Percentiles rank a stretch among this genome's conserved stretches.
These are phyloP conservation scores for Skeletonema costatum DNA, from an alignment of 108 stramenopile species.

Conservation along the genomic window DNA sequence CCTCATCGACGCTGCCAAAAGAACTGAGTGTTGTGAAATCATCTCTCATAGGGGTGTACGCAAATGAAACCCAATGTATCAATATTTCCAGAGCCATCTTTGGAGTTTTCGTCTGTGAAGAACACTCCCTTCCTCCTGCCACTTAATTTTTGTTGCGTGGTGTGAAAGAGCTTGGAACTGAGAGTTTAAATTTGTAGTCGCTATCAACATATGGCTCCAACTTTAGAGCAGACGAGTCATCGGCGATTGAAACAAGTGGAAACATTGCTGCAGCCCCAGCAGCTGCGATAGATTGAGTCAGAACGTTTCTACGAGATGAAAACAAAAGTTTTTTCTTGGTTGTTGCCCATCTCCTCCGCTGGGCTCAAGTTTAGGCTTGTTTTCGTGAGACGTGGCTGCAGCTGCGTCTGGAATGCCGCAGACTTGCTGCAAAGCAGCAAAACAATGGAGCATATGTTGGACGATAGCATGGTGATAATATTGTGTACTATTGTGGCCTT, in stretches of 20 bases:
- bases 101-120: constrained; percentile 42
- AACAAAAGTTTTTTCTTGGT: neutral
- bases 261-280: neutral
- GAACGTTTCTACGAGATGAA: neutral
- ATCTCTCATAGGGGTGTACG: constrained; percentile 81
- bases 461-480: neutral
- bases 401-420: neutral
- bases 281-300: neutral
- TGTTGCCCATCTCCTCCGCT: neutral
- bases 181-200: constrained; percentile 57
- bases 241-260: neutral
- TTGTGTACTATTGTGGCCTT: neutral
- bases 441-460: neutral
- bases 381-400: neutral
- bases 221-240: neutral
- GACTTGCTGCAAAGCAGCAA: neutral
- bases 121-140: constrained; percentile 71
- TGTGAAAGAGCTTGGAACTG: constrained; percentile 60
- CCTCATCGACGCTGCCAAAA: constrained; percentile 78
- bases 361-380: neutral
- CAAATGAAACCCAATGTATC: constrained; percentile 64
- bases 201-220: constrained; percentile 50
- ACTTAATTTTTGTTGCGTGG: constrained; percentile 56
- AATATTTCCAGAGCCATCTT: constrained; percentile 39
- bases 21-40: constrained; percentile 76